Base-by-base conservation (phyloP, 441 rosid genomes). In the Aleurites moluccanus region DNA sequence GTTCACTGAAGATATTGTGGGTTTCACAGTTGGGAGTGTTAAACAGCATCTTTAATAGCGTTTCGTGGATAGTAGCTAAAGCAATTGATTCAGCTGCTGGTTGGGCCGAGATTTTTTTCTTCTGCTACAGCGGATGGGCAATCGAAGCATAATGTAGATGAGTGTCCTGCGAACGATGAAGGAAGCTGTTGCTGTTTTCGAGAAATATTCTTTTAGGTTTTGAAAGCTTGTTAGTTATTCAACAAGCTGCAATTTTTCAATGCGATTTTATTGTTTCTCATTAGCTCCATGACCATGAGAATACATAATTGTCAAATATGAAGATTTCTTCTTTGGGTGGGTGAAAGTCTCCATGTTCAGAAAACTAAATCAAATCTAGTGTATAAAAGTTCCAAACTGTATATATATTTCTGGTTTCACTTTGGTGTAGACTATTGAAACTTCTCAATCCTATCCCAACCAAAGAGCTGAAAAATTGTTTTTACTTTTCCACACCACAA, bases 161-260 rank as follows among this genome's bases (percentile, higher is more conserved):
- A 64, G 16, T 30, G 18, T 14, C 3, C 49, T 72, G 28, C 23
- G 52, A 30, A 30, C 49, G 57, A 76, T 13, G 23, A 56, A 50
- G 21, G 44, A 38, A 38, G 40, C 40, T 38, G 9, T 38, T 38
- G 40, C 40, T 38, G 40, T 38, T 38, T 5, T 38, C 6, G 40
- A 38, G 40, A 38, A 38, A 38, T 59, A 62, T 49, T 75, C 55
- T 79, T 75, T 38, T 4, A 42, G 65, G 70, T 65, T 76, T 66
- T 59, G 23, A 40, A 40, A 69, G 79, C 80, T 76, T 57, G 81
- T 72, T 74, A 69, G 68, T 44, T 45, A 67, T 35, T 20, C 10
- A 33, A 61, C 78, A 55, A 67, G 78, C 86, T 68, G 75, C 68
- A 65, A 70, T 23, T 60, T 57, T 61, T 73, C 77, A n/a, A 45